These are phyloP conservation scores for Solanum chmielewskii DNA, from an alignment of 257 asterid species.

Conservation along the genomic window DNA sequence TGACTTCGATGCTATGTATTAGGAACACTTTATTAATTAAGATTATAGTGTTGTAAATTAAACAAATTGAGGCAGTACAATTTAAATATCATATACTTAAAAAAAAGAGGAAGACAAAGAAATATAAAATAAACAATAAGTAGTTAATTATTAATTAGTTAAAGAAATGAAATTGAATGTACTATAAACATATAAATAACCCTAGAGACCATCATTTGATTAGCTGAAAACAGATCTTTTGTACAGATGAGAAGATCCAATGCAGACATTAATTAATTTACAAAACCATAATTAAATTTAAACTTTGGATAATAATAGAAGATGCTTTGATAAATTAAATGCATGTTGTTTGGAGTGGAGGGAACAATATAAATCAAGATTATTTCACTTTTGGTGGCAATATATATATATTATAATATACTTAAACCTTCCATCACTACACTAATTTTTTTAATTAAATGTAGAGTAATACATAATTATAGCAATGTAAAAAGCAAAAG, in stretches of 20 bases:
- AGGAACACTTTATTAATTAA: background rate
- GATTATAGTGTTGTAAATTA: background rate
- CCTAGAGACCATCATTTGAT: slow-evolving; percentile 34
- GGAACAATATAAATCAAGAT: slow-evolving; percentile 57
- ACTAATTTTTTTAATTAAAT: background rate
- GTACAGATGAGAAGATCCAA: slow-evolving; percentile 56
- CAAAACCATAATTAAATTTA: background rate
- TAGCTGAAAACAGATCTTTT: slow-evolving; percentile 46
- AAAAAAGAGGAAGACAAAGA: background rate
- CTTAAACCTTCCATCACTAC: background rate
- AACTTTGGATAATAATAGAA: background rate
- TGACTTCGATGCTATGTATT: rapidly evolving
- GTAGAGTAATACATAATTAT: background rate
- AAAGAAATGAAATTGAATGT: background rate
- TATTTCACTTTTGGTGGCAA: slow-evolving; percentile 21
- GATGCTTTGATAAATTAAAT: slow-evolving; percentile 22
- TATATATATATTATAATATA: background rate
- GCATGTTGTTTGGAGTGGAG: slow-evolving; percentile 66
- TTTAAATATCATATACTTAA: background rate
- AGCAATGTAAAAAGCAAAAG: slow-evolving; percentile 14
- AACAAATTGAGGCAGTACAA: rapidly evolving
- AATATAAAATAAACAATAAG: slow-evolving; percentile 40
- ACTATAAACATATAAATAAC: slow-evolving; percentile 7
- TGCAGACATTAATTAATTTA: slow-evolving; percentile 11
- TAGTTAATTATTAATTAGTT: background rate